Evolutionary conservation across 306 rosid genomes (phyloP).

Genomic region (Acacia crassicarpa): DNA sequence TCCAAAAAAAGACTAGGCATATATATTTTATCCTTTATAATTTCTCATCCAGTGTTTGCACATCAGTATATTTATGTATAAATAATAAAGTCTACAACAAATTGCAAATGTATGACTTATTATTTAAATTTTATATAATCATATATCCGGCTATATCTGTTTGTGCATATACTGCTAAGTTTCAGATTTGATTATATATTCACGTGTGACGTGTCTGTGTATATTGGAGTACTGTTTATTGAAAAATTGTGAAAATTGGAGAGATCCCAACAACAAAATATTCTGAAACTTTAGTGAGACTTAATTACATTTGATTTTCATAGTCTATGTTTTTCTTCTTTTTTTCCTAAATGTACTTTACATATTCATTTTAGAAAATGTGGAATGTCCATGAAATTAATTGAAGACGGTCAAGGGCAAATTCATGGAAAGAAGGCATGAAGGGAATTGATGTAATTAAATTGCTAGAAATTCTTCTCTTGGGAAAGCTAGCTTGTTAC

Average conservation of each 20-base stretch:
- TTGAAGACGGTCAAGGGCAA: neutral
- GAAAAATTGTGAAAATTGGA: neutral
- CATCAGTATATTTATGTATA: no score
- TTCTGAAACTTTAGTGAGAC: neutral
- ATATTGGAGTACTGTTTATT: no score
- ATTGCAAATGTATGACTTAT: neutral
- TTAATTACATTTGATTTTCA: neutral
- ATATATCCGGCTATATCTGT: neutral
- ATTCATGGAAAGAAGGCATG: neutral
- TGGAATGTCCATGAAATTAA: neutral
- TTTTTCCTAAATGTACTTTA: neutral
- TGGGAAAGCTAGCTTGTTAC: conserved; percentile 27
- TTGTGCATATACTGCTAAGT: neutral
- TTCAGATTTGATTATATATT: neutral
- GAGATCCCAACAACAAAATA: neutral
- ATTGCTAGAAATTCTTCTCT: neutral
- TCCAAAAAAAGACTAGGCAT: neutral
- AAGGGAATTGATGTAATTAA: conserved; percentile 27
- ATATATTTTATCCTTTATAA: neutral
- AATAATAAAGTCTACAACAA: neutral
- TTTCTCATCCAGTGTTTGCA: neutral
- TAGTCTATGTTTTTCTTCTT: neutral
- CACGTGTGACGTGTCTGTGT: neutral
- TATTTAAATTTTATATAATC: neutral
- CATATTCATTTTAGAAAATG: neutral